These are phyloP conservation scores for Pyrenopolyporus hunteri DNA, from an alignment of 495 filamentous ascomycete genomes.

Conservation along the genomic window DNA sequence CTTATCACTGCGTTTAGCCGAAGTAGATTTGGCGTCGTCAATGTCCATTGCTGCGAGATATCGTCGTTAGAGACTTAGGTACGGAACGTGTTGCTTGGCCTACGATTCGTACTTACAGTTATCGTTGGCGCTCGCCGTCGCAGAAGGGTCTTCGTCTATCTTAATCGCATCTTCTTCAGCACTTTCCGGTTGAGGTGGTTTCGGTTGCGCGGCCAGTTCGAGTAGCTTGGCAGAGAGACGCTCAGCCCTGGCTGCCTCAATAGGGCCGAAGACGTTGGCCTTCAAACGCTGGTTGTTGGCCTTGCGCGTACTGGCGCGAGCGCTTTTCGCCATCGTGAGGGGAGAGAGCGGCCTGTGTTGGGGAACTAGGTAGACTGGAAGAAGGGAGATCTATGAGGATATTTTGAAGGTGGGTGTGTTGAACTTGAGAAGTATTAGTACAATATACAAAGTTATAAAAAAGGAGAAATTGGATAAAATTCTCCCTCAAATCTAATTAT, in stretches of 20 bases:
- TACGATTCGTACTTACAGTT: conserved; percentile 44
- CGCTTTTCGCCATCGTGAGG: conserved; percentile 78
- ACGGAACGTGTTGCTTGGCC: not conserved
- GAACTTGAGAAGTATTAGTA: conserved; percentile 7
- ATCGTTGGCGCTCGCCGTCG: conserved; percentile 15
- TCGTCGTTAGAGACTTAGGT: conserved; percentile 29
- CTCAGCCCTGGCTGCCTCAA: conserved; percentile 74
- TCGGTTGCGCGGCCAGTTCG: conserved; percentile 73
- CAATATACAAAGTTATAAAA: not conserved
- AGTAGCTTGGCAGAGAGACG: conserved; percentile 81
- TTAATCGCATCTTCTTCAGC: conserved; percentile 43
- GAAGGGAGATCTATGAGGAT: not conserved
- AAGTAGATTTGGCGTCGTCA: conserved; percentile 44
- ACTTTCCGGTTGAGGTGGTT: conserved; percentile 46
- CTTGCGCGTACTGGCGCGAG: conserved; percentile 76
- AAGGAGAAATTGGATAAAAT: not conserved
- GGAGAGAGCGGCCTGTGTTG: not conserved
- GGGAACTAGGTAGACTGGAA: not conserved
- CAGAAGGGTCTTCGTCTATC: conserved; percentile 36
- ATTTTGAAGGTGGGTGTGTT: conserved; percentile 1
- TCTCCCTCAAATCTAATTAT: not conserved
- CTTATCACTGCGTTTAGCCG: conserved; percentile 45
- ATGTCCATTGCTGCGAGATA: conserved; percentile 52
- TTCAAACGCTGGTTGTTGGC: conserved; percentile 78
- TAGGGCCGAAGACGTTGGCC: conserved; percentile 77